Conservation (phyloP, 352 stramenopile genomes). For the Pythium dissotocum region DNA sequence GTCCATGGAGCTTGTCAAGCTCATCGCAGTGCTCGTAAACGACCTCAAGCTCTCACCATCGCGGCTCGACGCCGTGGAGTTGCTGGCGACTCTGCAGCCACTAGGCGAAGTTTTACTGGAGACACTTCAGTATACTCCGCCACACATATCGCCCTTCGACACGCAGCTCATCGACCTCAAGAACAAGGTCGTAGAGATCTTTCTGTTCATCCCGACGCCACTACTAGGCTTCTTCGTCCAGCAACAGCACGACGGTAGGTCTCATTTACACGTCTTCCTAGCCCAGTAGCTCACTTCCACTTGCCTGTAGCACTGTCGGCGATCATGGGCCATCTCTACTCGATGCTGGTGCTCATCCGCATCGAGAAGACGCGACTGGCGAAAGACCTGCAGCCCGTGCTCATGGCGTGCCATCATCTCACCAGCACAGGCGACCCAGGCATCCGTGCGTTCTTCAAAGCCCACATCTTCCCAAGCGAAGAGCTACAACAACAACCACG, state of each 20-base stretch:
- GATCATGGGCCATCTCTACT: constrained; percentile 50
- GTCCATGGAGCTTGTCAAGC: constrained; percentile 55
- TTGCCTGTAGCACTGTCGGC: constrained; percentile 18
- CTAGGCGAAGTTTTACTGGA: constrained; percentile 51
- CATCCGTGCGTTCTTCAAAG: constrained; percentile 45
- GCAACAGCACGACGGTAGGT: constrained; percentile 33
- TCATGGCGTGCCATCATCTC: constrained; percentile 70
- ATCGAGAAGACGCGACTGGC: constrained; percentile 59
- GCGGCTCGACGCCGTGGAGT: constrained; percentile 1
- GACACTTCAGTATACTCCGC: constrained; percentile 35
- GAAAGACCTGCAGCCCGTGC: constrained; percentile 51
- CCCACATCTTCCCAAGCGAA: constrained; percentile 34
- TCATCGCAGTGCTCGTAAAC: constrained; percentile 61
- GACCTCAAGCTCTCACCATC: constrained; percentile 30
- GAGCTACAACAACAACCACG: neutral
- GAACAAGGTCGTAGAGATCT: constrained; percentile 63
- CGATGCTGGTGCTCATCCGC: constrained; percentile 54
- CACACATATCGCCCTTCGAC: constrained; percentile 35
- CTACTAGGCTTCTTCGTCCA: constrained; percentile 50
- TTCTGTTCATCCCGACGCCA: constrained; percentile 53
- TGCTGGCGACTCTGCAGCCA: constrained; percentile 23
- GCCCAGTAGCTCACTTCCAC: neutral
- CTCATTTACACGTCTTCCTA: neutral
- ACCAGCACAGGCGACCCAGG: constrained; percentile 33
- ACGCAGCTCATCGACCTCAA: constrained; percentile 47